phyloP scores from a whole-genome alignment of 1,139 yeast species.

The Lodderomyces parapsilosis region DNA sequence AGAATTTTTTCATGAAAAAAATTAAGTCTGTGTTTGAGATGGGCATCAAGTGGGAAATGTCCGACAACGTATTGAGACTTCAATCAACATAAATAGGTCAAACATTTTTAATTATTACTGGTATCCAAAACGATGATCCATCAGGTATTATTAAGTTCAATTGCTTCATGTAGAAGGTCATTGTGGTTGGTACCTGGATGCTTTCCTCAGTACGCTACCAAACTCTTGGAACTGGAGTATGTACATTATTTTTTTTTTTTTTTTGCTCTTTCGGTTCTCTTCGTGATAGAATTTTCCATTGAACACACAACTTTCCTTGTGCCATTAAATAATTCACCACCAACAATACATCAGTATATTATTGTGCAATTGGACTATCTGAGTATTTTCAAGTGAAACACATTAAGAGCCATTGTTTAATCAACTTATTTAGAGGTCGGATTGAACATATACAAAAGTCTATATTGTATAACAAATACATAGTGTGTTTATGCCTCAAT shows the following conservation, averaged over 20 bases:
- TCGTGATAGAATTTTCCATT: background rate
- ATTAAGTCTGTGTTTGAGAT: background rate
- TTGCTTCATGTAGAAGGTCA: too few relatives aligned
- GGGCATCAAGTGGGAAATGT: too few relatives aligned
- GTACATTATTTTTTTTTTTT: background rate
- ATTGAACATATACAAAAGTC: background rate
- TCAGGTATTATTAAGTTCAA: too few relatives aligned
- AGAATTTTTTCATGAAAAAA: background rate
- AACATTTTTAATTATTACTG: too few relatives aligned
- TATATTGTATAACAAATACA: slow-evolving; percentile 10
- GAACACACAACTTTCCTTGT: background rate
- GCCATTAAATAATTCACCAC: too few relatives aligned
- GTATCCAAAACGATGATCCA: too few relatives aligned
- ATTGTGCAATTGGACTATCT: background rate
- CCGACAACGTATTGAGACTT: too few relatives aligned
- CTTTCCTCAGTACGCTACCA: background rate
- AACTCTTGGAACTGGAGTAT: background rate
- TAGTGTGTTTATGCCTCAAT: slow-evolving; percentile 11
- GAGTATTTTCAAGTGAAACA: background rate
- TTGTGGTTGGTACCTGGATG: too few relatives aligned
- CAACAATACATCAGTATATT: background rate
- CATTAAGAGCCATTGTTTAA: too few relatives aligned
- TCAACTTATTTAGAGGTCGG: too few relatives aligned
- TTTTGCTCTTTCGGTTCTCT: background rate
- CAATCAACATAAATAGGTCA: too few relatives aligned